Evolutionary conservation across 148 eudicot genomes (phyloP), one percentile per base, ranked within the genome.

Genomic region (Vaccinium vitisidaea): DNA sequence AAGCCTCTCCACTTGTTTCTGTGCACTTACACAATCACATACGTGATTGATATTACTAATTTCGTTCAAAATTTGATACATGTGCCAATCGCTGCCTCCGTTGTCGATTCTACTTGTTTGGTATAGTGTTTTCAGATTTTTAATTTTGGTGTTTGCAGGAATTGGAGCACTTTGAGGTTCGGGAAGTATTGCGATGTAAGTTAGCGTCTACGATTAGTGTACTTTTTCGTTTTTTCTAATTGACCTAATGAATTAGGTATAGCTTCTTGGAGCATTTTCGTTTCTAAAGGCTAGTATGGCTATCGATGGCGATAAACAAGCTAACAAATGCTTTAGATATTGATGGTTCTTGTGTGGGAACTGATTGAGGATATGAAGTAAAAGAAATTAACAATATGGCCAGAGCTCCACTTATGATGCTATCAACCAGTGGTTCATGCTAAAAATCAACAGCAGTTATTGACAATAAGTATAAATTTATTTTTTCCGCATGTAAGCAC

Each of bases 101-200:
- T n/a, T 4, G 36, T 23, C 36, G 59, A 77, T 77, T 52, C 6
- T n/a, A 23, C 55, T 23, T 11, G 30, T 1, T 77, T 12, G 30
- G 80, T 10, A 1, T 27, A 12, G 36, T 27, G 18, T 27, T 32
- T 46, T 5, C 2, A 21, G 6, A 23, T 52, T 82, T 15, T 11
- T 46, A 49, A 30, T 49, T 71, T 76, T 70, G 21, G 5, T 71
- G 49, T 82, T 84, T 85, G 82, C 77, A 96, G 99, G 96, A 94
- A 81, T 94, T 94, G 81, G 97, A 96, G 88, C 94, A 92, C 88
- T 93, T 94, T 53, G 98, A 94, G 90, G 95, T 96, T 75, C 92
- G 93, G 27, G 99, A 96, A 94, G 95, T 94, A 80, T 89, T 96
- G 65, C 91, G 98, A 88, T 92, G 99, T 96, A 88, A 91, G 95